These are phyloP conservation scores for Fusarium anguioides DNA, from an alignment of 2,329 filamentous ascomycete species.

Conservation along the genomic window DNA sequence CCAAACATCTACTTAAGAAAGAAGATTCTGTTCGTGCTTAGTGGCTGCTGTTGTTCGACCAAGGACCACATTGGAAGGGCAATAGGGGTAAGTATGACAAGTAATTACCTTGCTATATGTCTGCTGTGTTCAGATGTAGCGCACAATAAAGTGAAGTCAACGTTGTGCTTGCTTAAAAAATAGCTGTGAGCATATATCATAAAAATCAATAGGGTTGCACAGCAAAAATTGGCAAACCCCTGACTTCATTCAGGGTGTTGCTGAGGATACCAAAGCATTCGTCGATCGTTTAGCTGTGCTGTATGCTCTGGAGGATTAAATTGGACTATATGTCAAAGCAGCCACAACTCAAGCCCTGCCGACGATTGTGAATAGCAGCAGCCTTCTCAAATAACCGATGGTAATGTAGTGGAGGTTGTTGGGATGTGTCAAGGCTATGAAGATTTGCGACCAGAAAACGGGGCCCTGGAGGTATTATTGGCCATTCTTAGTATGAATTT, in stretches of 20 bases:
- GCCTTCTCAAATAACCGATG: background rate
- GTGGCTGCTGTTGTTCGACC: background rate
- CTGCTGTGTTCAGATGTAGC: no score
- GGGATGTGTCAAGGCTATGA: background rate
- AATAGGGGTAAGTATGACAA: background rate
- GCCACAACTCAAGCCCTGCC: background rate
- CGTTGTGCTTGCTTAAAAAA: background rate
- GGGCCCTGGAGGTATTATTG: no score
- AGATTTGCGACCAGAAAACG: background rate
- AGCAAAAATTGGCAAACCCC: background rate
- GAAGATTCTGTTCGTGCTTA: background rate
- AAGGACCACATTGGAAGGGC: background rate
- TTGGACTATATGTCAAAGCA: no score
- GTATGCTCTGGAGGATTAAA: background rate
- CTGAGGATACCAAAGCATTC: background rate
- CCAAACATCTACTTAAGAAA: background rate
- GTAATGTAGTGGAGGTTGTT: background rate
- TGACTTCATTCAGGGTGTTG: slow-evolving; percentile 37
- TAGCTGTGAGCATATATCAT: background rate
- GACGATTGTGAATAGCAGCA: background rate
- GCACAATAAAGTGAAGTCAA: background rate
- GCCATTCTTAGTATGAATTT: no score
- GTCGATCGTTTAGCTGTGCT: background rate
- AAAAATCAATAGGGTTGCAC: background rate
- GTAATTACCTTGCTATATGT: background rate